Evolutionary conservation across 257 asterid genomes (phyloP), one percentile per base, ranked within the genome.

Genomic region (Penstemon eatonii): DNA sequence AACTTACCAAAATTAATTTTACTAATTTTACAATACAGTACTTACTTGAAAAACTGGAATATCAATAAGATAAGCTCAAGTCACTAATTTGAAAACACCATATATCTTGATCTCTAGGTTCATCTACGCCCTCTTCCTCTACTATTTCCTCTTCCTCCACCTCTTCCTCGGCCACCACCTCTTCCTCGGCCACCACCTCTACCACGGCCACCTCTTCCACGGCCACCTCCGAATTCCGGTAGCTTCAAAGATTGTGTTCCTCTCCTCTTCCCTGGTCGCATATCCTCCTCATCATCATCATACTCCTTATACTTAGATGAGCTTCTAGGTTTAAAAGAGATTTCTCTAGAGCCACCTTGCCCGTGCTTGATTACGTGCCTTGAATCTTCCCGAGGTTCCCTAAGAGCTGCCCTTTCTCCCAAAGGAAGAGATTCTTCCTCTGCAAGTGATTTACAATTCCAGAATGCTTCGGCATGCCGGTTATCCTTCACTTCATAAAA

Each of bases 381-480:
- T 11, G 79, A 71, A 70, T 15, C 61, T 50, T 72, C 60, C 45
- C 68, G 65, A 8, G 66, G 75, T 51, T 63, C 65, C 70, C 51
- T 79, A 62, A 53, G 64, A 46, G 95, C 95, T 38, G 63, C 84
- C 73, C 97, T 80, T 81, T 90, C 95, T 69, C 93, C 98, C 69
- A 92, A 50, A 8, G 98, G 84, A 74, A 90, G 93, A 45, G 90
- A 79, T 15, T 85, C 96, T 72, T 90, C 98, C 56, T 86, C 81
- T 15, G 86, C 89, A 46, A 93, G 87, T 11, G 98, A 93, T 65
- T 67, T 44, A 5, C 71, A 57, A 13, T 84, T 88, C 76, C 81
- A 77, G 86, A 84, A 93, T 56, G 98, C 98, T 78, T 88, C 96
- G 39, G 96, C 95, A 33, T 92, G 98, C 60, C 95, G 77, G 70